Base-by-base conservation (phyloP, 2,329 filamentous ascomycete genomes). In the Talaromyces sp. region DNA sequence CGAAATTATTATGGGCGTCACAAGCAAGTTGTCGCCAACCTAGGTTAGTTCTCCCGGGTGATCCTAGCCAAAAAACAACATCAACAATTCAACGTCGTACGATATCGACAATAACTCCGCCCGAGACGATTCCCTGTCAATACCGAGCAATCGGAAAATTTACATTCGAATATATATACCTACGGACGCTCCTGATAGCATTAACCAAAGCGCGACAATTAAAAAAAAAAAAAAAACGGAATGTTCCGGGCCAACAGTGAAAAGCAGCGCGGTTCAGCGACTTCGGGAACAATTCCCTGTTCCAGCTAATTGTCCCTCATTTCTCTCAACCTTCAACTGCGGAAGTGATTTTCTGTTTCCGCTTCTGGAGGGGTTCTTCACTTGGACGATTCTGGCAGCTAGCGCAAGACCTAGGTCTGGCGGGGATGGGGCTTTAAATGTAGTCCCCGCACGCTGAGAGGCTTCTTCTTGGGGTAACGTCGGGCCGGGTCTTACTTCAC, bases 241-340 rank as follows among this genome's bases (percentile, higher is more conserved):
- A 39, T 37, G 52, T 56, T 14, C 31, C 33, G 33, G 33, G 16
- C 33, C 24, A 31, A 16, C n/a, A 37, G 50, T 2, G 24, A 11
- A 11, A 19, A 22, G 49, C 49, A 33, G 50, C 50, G 31, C 31
- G 31, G 37, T 14, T 27, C n/a, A 37, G 52, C n/a, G 11, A 56
- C 52, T 3, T 22, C 52, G 58, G 60, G 31, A 62, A 62, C 6
- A 27, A 43, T 62, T 54, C 47, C 60, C 60, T 22, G 10, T 52
- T 62, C 22, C 35, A 62, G 60, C 24, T 54, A 62, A 47, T 56
- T 37, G 33, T 56, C 50, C 50, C 50, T 24, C n/a, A 31, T n/a
- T n/a, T 16, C 31, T 33, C 24, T 16, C 6, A 22, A 50, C 45
- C 7, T 47, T 47, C 22, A 8, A 5, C 27, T 7, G 24, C 24